Evolutionary conservation across 108 stramenopile genomes (phyloP), one percentile per base, ranked within the genome.

Genomic region (Tribonema minus): DNA sequence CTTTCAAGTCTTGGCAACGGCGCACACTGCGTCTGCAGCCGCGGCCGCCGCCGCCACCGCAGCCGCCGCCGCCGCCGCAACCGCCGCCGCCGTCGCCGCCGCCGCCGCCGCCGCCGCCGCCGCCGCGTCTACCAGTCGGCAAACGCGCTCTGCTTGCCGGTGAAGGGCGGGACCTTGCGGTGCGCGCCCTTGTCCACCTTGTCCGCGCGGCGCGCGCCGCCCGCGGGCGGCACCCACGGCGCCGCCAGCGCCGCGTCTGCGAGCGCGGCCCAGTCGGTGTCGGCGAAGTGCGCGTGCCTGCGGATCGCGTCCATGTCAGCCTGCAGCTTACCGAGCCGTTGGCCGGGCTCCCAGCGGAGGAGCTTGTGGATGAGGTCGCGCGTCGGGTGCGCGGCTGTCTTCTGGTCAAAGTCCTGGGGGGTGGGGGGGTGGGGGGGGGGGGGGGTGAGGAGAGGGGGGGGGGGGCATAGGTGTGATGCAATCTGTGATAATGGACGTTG

Each of bases 291-390:
- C 0, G 88, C 86, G 81, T 96, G 95, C 0, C 66, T 68, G 63
- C 93, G 93, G 59, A 97, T 95, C 58, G 95, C 95, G 41, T 89
- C 91, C 1, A 93, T 93, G 79, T 94, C 95, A 20, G 77, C 85
- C 1, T 91, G 89, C 2, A 95, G 92, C 76, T 91, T 92, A 5
- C 98, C 98, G 23, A 99, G 86, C 59, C 98, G 87, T 65, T 81
- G 63, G 0, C 74, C 75, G 3, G 96, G 96, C 71, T 97, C 94
- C 62, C 92, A 92, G 3, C 92, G 92, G 34, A 99, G 86, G 64
- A 99, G 81, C 29, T 92, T 92, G 23, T 46, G 7, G 0, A 77
- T 66, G 2, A 77, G 41, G 66, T 77, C 76, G 34, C 76, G 76
- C 29, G 58, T 66, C 37, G 37, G 36, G 28, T 67, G 7, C 26